phyloP scores from a whole-genome alignment of 2,329 filamentous ascomycete species.

The Diaporthe sp. region DNA sequence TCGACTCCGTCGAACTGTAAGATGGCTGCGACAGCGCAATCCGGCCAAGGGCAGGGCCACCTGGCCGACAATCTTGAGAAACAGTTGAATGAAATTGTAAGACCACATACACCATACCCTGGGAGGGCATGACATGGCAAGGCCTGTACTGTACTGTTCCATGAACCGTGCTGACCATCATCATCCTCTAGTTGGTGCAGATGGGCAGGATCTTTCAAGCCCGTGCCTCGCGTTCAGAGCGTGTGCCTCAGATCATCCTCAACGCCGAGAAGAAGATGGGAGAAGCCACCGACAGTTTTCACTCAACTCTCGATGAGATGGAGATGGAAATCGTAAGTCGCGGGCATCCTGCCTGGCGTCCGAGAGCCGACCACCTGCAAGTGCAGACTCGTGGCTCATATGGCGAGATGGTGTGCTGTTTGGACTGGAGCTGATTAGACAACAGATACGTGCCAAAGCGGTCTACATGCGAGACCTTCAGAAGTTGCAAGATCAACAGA shows the following conservation, averaged over 20 bases:
- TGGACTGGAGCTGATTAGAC: conserved; percentile 16
- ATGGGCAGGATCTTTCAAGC: conserved; percentile 38
- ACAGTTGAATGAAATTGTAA: conserved; percentile 36
- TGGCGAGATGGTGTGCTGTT: not conserved
- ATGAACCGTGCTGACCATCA: conserved; percentile 7
- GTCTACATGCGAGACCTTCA: conserved; percentile 38
- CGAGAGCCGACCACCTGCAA: too few relatives aligned
- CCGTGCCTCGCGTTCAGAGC: conserved; percentile 25
- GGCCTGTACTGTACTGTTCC: not conserved
- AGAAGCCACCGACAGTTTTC: conserved; percentile 36
- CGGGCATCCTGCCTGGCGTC: not conserved
- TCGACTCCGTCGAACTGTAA: not conserved
- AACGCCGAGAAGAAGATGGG: conserved; percentile 38
- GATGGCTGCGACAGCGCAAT: conserved; percentile 16
- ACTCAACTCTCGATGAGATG: conserved; percentile 39
- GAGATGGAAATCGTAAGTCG: conserved; percentile 39
- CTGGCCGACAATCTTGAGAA: conserved; percentile 38
- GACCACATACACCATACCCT: not conserved
- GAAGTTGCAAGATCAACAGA: conserved; percentile 33
- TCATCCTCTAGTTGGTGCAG: conserved; percentile 36
- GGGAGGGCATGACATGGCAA: too few relatives aligned
- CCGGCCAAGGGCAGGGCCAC: conserved; percentile 29
- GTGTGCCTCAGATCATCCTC: conserved; percentile 30
- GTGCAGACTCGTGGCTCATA: not conserved
- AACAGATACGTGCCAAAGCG: conserved; percentile 37